Evolutionary conservation across 2,329 filamentous ascomycete species (phyloP), one percentile per base, ranked within the genome.

Genomic region (Orbilia brochopaga): DNA sequence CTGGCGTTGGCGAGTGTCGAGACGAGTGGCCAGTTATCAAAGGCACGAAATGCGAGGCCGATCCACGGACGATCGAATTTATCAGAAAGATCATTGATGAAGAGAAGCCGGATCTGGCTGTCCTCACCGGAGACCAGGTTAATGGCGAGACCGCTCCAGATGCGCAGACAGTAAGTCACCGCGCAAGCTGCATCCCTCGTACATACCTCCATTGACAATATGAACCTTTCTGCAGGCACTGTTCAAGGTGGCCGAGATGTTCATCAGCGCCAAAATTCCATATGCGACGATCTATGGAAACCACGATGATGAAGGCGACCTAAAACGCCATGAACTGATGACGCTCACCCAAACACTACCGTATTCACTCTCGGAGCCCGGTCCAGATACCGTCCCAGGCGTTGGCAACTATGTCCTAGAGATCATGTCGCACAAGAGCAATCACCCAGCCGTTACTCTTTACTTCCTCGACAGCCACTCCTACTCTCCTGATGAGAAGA

Each of bases 261-360:
- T 99, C 56, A 89, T 91, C 73, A 87, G 91, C 79, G 90, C 90
- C 79, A 91, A 91, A 77, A 91, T 97, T 40, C 94, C 94, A 0
- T 97, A 95, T 77, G 90, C 92, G 15, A 88, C 89, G 72, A 97
- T 99, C 69, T 97, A 97, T 77, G 94, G 94, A 64, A 99, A 99
- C 79, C 94, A 99, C 79, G 94, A 99, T 78, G 93, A 97, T 77
- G 93, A 97, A 82, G 88, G 88, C 35, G 87, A 90, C 51, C 84
- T 97, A 74, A 86, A 88, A 15, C 89, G 94, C 63, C 82, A 85
- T 2, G 85, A 86, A 1, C 88, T 94, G 77, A 97, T 99, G 92
- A 83, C 87, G 2, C 83, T 99, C 13, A 87, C 96, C 76, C 88
- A 96, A 79, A 87, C 88, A 0, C 84, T 99, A 0, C 94, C 94